Conservation (phyloP, 1,284 basidiomycete species). For the Cutaneotrichosporon curvatum region DNA sequence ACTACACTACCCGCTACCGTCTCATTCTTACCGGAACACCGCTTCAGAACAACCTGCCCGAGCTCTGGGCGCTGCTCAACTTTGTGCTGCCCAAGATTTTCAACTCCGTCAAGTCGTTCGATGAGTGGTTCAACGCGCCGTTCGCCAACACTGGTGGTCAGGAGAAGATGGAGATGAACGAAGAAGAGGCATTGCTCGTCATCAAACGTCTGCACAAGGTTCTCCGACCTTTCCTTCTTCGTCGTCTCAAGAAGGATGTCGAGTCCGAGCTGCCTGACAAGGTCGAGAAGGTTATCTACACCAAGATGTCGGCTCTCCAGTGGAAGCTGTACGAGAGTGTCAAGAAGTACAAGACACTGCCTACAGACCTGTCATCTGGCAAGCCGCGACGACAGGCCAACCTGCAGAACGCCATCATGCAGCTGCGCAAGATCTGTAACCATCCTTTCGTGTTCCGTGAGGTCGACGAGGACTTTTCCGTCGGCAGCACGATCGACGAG, state of each 20-base stretch:
- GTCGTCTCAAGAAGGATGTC: constrained; percentile 97
- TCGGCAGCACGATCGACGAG: constrained; percentile 65
- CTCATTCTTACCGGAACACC: constrained; percentile 97
- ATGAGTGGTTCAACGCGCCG: constrained; percentile 99
- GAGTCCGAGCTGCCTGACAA: constrained; percentile 97
- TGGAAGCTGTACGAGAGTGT: constrained; percentile 88
- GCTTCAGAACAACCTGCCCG: constrained; percentile 96
- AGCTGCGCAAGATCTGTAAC: constrained; percentile 97
- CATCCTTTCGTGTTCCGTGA: constrained; percentile 94
- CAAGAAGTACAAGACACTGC: constrained; percentile 60
- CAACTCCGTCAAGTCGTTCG: constrained; percentile 99
- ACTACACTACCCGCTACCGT: constrained; percentile 88
- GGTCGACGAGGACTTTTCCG: constrained; percentile 59
- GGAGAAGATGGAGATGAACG: constrained; percentile 98
- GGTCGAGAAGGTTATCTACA: constrained; percentile 98
- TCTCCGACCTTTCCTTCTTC: constrained; percentile 89
- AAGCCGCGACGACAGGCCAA: constrained; percentile 32
- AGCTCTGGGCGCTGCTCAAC: constrained; percentile 96
- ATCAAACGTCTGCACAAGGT: constrained; percentile 98
- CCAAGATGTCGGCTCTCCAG: constrained; percentile 93
- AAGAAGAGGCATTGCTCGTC: constrained; percentile 98
- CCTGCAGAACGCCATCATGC: constrained; percentile 97
- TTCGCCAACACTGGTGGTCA: constrained; percentile 90
- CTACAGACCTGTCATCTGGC: constrained; percentile 43
- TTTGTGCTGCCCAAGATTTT: constrained; percentile 98